Percentiles rank a stretch among this genome's conserved stretches.
Conservation (phyloP, 805 yeast genomes). For the Monosporozyma aerobia region DNA sequence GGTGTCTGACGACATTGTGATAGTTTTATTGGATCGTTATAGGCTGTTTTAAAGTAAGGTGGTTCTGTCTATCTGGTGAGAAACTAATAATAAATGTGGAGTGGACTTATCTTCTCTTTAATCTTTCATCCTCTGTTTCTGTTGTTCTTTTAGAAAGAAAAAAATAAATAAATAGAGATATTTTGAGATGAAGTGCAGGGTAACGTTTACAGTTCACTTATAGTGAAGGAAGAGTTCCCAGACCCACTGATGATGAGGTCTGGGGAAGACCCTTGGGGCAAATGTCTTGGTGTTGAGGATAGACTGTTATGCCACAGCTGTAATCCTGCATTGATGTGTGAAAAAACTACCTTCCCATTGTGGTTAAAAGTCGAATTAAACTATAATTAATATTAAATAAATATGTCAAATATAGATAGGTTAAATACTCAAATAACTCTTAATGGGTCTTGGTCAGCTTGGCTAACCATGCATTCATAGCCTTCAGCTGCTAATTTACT, state of each 20-base stretch:
- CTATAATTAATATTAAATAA: not conserved
- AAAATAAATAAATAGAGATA: not conserved
- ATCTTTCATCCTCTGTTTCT: not conserved
- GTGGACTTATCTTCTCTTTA: not conserved
- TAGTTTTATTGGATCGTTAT: not conserved
- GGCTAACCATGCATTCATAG: conserved; percentile 42
- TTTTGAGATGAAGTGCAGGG: no score
- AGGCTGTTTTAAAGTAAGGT: not conserved
- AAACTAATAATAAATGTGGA: not conserved
- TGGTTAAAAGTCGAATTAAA: no score
- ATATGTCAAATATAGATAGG: not conserved
- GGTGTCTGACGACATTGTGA: conserved; percentile 26
- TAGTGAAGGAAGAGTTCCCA: no score
- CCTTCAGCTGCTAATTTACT: conserved; percentile 33
- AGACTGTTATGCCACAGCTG: no score
- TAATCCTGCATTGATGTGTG: no score
- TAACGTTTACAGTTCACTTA: no score
- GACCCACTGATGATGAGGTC: no score
- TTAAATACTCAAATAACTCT: conserved; percentile 1
- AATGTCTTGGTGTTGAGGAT: no score
- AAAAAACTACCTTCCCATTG: no score
- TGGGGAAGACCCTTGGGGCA: no score
- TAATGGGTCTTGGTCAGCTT: conserved; percentile 58
- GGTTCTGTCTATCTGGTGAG: not conserved
- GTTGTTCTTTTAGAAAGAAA: not conserved